Base-by-base conservation (phyloP, 2,329 filamentous ascomycete genomes). In the Endothia cerciana region DNA sequence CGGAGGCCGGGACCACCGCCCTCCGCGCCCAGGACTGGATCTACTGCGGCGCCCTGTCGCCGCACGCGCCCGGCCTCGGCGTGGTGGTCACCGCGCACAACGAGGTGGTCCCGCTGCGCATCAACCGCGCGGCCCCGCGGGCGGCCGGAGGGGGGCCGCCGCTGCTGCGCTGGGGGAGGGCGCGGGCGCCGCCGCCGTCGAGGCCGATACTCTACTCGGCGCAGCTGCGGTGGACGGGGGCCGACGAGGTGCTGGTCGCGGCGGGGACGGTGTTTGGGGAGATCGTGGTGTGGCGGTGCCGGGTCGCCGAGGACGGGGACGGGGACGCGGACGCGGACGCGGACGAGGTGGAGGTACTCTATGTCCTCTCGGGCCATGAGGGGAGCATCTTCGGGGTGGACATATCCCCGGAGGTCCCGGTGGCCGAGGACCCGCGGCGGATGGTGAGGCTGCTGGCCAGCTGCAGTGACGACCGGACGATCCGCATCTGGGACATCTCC, bases 181-280 rank as follows among this genome's bases (percentile, higher is more conserved):
- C 87, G 2, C 80, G 83, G 15, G 87, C 88, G 6, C 89, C 89
- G 19, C 64, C 64, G 10, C 19, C 45, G 55, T 91, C 94, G 8
- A 86, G 91, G 53, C 94, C 93, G 1, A 93, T 97, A 63, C 83
- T 99, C 8, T 99, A 97, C 77, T 92, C 93, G 19, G 94, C 93
- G 5, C 87, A 91, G 72, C 77, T 97, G 22, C 78, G 83, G 47
- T 92, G 90, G 84, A 77, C 88, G 8, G 80, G 82, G 55, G 49
- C 8, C 2, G 30, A 40, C 19, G 81, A 82, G 61, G 81, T 97
- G 56, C 83, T 97, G 25, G 86, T 97, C 60, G 92, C 93, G 7
- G 91, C 91, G 3, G 95, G 95, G 1, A 98, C 95, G 0, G 93
- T 94, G 1, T 98, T 98, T 77, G 95, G 95, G 3, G 94, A 98